Base-by-base conservation (phyloP, 192 early-diverging fungal species). In the Coemansia sp. region DNA sequence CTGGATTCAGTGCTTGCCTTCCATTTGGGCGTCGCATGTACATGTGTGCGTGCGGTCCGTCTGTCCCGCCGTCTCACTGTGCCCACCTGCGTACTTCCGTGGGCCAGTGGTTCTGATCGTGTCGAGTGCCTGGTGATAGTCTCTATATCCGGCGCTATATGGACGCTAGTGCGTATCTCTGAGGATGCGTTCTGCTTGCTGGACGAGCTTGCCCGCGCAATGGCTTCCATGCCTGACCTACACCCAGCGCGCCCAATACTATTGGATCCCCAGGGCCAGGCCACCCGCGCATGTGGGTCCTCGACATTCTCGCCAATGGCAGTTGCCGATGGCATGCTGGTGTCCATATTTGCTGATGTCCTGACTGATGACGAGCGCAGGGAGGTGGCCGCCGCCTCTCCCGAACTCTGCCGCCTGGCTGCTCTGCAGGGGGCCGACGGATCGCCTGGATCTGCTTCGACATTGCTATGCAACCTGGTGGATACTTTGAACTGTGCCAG, bases 191-290 rank as follows among this genome's bases (percentile, higher is more conserved):
- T 45, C 43, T 16, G 6, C 13, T 29, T 64, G 32, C 26, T 72
- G 18, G 12, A 19, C 2, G 30, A 36, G n/a, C 49, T 72, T 13
- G 68, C 60, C 29, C 38, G 12, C 0, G 51, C 53, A 0, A 64
- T 72, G 60, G 30, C 55, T 17, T 19, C 3, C 29, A 60, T 64
- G 44, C 36, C 37, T 2, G 10, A 31, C 0, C 16, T 20, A 1
- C 68, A 72, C 31, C 61, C 68, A n/a, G 68, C 68, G 18, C 45
- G 27, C 4, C 68, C 68, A 14, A 22, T 70, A 29, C 16, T 68
- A 8, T 12, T 48, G 22, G 43, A 35, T 6, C 20, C 27, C 7
- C 29, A 14, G 1, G 49, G 37, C 23, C 48, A 47, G 12, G 32
- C 46, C 22, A 40, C 26, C 34, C 56, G 67, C 16, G 33, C 38